Evolutionary conservation across 2,329 filamentous ascomycete genomes (phyloP).

Genomic region (Aspergillus ruber): DNA sequence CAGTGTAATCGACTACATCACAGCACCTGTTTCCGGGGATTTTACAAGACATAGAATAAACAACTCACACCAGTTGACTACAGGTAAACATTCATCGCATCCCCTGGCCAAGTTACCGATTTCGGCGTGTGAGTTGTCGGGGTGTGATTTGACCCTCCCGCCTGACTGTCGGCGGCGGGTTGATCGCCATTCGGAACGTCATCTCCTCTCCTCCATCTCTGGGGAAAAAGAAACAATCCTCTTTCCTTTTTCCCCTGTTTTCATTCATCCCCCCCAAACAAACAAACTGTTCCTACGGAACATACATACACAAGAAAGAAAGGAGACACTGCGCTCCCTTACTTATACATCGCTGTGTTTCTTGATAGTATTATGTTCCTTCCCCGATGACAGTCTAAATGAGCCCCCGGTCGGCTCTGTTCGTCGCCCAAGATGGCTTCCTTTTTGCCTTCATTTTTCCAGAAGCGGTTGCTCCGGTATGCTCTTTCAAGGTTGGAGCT

Average conservation of each 20-base stretch:
- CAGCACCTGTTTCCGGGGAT: background rate
- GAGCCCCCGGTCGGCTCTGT: conserved; percentile 26
- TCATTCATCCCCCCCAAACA: background rate
- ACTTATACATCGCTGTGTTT: background rate
- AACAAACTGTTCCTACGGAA: background rate
- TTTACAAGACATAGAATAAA: background rate
- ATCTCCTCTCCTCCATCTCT: conserved; percentile 8
- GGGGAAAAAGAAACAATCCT: background rate
- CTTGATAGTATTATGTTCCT: conserved; percentile 11
- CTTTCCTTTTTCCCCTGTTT: background rate
- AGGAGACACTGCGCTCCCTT: background rate
- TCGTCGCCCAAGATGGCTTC: conserved; percentile 54
- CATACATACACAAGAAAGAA: background rate
- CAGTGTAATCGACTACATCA: no score
- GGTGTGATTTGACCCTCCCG: conserved; percentile 14
- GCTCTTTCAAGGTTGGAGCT: conserved; percentile 76
- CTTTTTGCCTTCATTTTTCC: conserved; percentile 70
- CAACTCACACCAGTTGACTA: background rate
- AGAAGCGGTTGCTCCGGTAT: conserved; percentile 83
- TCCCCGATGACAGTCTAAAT: conserved; percentile 22
- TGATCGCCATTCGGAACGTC: conserved; percentile 25
- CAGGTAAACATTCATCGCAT: background rate
- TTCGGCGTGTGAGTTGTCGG: conserved; percentile 13
- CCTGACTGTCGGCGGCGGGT: conserved; percentile 16
- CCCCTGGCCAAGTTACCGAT: no score